phyloP scores from a whole-genome alignment of 352 stramenopile genomes.

The Pythium phragmitis region DNA sequence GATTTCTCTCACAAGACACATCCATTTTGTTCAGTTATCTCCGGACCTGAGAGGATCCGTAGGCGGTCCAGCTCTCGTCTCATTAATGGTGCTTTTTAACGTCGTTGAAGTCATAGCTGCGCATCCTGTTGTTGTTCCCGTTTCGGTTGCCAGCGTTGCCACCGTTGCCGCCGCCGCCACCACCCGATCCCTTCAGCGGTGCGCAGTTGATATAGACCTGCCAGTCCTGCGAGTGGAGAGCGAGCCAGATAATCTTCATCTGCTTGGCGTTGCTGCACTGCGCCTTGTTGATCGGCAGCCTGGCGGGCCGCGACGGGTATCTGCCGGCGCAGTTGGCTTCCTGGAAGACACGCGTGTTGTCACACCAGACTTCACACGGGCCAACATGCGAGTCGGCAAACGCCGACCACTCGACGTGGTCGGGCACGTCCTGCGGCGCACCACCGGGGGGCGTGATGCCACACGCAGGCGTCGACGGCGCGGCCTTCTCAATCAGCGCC shows the following conservation, averaged over 20 bases:
- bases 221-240: constrained; percentile 32
- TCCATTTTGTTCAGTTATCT: too few relatives aligned
- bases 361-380: constrained; percentile 37
- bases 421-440: constrained; percentile 9
- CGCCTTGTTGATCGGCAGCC: constrained; percentile 28
- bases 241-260: constrained; percentile 30
- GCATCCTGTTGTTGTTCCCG: not conserved
- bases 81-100: not conserved
- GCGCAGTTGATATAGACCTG: constrained; percentile 40
- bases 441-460: constrained; percentile 19
- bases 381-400: constrained; percentile 31
- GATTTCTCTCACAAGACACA: too few relatives aligned
- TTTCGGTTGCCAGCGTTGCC: constrained; percentile 1
- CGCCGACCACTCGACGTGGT: constrained; percentile 29
- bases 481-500: constrained; percentile 23
- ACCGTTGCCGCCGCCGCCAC: not conserved
- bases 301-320: constrained; percentile 19
- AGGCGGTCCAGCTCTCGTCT: too few relatives aligned
- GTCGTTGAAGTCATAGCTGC: constrained; percentile 2
- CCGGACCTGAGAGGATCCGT: too few relatives aligned
- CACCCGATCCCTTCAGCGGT: constrained; percentile 17
- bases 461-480: constrained; percentile 20
- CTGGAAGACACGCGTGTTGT: constrained; percentile 32
- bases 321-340: constrained; percentile 30
- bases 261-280: constrained; percentile 29